phyloP scores from a whole-genome alignment of 2,329 filamentous ascomycete genomes.

The Botrytis paeoniae region DNA sequence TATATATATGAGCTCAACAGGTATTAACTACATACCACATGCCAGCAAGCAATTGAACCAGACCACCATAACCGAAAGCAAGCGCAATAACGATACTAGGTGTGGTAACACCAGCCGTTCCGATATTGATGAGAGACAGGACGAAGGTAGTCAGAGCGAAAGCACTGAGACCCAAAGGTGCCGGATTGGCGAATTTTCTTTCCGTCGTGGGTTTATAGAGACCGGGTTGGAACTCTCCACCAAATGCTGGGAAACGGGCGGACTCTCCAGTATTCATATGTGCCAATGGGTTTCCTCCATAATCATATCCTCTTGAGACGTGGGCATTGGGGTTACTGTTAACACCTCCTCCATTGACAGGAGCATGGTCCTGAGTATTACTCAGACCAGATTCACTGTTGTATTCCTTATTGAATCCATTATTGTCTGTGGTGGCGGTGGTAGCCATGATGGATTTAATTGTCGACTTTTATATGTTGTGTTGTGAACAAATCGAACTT shows the following conservation, averaged over 20 bases:
- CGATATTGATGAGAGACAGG: slow-evolving; percentile 56
- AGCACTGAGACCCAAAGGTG: slow-evolving; percentile 56
- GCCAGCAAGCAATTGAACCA: slow-evolving; percentile 65
- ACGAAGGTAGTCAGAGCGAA: slow-evolving; percentile 64
- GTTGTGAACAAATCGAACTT: neutral
- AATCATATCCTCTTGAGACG: slow-evolving; percentile 27
- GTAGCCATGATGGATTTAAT: slow-evolving; percentile 30
- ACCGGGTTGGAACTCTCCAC: slow-evolving; percentile 59
- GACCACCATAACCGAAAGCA: slow-evolving; percentile 62
- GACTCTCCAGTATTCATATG: slow-evolving; percentile 45
- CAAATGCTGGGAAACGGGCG: slow-evolving; percentile 51
- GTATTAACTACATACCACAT: slow-evolving; percentile 47
- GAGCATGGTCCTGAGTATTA: slow-evolving; percentile 26
- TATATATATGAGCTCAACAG: too few relatives aligned
- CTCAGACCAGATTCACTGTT: slow-evolving; percentile 10
- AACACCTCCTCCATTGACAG: slow-evolving; percentile 12
- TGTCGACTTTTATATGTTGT: neutral
- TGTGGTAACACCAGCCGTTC: slow-evolving; percentile 43
- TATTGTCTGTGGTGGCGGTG: slow-evolving; percentile 26
- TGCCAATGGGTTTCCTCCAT: slow-evolving; percentile 46
- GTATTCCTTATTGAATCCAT: slow-evolving; percentile 29
- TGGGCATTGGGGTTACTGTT: slow-evolving; percentile 8
- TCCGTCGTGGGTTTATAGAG: slow-evolving; percentile 51
- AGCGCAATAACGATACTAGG: slow-evolving; percentile 55
- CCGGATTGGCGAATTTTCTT: slow-evolving; percentile 58